Evolutionary conservation across 306 rosid species (phyloP).

Genomic region (Quillaja saponaria): DNA sequence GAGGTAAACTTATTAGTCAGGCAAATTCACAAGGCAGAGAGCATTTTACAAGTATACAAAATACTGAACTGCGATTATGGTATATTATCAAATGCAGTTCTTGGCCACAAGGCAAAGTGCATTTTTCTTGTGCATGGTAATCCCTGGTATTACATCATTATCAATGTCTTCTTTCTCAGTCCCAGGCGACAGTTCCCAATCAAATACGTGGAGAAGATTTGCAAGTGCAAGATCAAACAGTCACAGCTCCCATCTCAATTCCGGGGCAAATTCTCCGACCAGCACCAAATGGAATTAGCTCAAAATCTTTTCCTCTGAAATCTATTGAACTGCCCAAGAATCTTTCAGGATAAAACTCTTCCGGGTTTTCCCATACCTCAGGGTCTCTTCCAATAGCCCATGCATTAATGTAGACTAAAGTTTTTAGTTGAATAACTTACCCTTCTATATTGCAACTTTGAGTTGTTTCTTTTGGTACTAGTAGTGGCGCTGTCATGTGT

Average conservation of each 20-base stretch:
- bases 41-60: too few relatives aligned
- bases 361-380: neutral
- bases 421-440: neutral
- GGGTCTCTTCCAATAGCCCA: conserved; percentile 2
- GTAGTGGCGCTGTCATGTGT: neutral
- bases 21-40: too few relatives aligned
- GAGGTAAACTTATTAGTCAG: too few relatives aligned
- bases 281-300: neutral
- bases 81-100: neutral
- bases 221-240: neutral
- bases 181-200: neutral
- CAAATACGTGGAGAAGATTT: neutral
- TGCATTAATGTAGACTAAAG: neutral
- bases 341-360: conserved; percentile 4
- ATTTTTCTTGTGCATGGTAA: neutral
- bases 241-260: neutral
- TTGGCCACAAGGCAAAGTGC: neutral
- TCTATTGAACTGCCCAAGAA: neutral
- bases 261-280: neutral
- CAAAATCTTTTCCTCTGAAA: neutral
- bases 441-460: neutral
- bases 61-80: too few relatives aligned
- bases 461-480: neutral
- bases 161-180: neutral
- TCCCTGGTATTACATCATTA: neutral